Base-by-base conservation (phyloP, 2,329 filamentous ascomycete species). In the Nemania diffusa region DNA sequence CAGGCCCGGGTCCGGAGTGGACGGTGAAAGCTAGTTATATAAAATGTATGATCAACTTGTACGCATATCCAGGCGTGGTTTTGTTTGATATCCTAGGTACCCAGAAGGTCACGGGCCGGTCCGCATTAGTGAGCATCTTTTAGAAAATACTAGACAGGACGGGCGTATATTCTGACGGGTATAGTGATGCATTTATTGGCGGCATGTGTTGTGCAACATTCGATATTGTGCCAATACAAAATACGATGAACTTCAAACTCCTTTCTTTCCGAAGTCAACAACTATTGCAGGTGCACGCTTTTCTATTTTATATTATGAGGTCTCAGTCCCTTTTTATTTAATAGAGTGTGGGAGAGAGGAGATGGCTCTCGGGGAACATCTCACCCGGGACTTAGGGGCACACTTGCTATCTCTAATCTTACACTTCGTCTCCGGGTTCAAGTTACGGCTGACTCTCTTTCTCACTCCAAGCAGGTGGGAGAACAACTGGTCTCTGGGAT, bases 1-100 rank as follows among this genome's bases (percentile, higher is more conserved):
- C 84, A 83, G 67, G 84, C 83, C 4, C 79, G 81, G 60, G 82
- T 87, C 15, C 53, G 71, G 32, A 66, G 65, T 44, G 61, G 59
- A 56, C 68, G 68, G 64, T 71, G 42, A 62, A 46, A 34, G 4
- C 6, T 13, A 22, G n/a, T 15, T 22, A 5, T 11, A 20, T 34
- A 48, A 7, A 34, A 26, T 67, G 62, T 65, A 42, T 51, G 24
- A 61, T 51, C 34, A 50, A 46, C n/a, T 11, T 64, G 62, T 65
- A 59, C 32, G 29, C 51, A 56, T 60, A 61, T 65, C 37, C 65
- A 5, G 32, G 44, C 32, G 40, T 34, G n/a, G 60, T 27, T 56
- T 46, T 64, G 57, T 53, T 32, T 48, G 71, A 64, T 67, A 22
- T 20, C 26, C 29, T 24, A 22, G 50, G 29, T n/a, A 56, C 29